These are phyloP conservation scores for Geotrichum aggregatum DNA, from an alignment of 1,139 yeast genomes.

Conservation along the genomic window DNA sequence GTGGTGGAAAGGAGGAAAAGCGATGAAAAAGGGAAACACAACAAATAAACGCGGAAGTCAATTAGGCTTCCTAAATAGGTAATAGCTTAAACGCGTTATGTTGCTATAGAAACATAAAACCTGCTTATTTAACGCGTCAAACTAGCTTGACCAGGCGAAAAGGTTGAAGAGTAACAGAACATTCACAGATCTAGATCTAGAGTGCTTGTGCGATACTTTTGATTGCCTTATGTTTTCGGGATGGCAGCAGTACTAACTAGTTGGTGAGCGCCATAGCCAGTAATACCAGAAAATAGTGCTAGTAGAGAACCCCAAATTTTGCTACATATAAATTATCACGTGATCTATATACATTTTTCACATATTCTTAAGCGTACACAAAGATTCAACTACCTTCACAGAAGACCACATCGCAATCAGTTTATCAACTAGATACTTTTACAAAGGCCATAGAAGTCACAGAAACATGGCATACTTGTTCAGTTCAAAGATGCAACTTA, in stretches of 20 bases:
- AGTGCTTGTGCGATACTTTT: too few relatives aligned
- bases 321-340: too few relatives aligned
- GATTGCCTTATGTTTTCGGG: too few relatives aligned
- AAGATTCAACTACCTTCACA: neutral
- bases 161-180: too few relatives aligned
- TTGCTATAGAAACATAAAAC: neutral
- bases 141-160: too few relatives aligned
- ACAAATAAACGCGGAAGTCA: conserved; percentile 16
- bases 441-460: too few relatives aligned
- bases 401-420: neutral
- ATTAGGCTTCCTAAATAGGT: conserved; percentile 16
- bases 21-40: conserved; percentile 1
- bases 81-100: neutral
- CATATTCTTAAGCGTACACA: neutral
- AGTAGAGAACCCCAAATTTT: too few relatives aligned
- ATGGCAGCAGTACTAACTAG: too few relatives aligned
- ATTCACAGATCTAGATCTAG: too few relatives aligned
- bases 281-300: too few relatives aligned
- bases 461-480: conserved; percentile 4
- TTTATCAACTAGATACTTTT: neutral
- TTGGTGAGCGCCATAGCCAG: too few relatives aligned
- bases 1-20: conserved; percentile 1
- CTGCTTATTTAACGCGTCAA: neutral
- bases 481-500: neutral
- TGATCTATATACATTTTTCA: neutral